A percentile compares a stretch with the other conserved stretches of the same genome.
Evolutionary conservation across 164 flowering plant genomes (phyloP).

Genomic region (Protea cynaroides): DNA sequence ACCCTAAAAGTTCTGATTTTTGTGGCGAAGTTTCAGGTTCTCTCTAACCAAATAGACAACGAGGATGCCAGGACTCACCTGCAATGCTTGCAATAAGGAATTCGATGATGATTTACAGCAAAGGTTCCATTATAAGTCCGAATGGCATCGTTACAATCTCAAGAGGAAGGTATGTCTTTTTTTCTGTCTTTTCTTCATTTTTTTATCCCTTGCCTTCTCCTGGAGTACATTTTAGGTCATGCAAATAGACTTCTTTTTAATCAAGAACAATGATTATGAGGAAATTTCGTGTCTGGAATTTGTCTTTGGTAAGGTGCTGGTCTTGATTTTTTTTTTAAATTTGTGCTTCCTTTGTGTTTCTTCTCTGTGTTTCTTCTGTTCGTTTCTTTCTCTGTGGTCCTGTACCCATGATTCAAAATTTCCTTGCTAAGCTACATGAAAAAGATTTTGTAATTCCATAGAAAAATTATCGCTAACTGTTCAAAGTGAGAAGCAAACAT

Average conservation of each 20-base stretch:
- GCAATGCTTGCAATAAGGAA: constrained; percentile 83
- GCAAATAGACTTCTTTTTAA: neutral
- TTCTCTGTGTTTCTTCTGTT: too few relatives aligned
- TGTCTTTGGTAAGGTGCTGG: neutral
- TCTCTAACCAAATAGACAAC: neutral
- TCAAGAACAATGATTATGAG: too few relatives aligned
- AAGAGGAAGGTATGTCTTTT: constrained; percentile 60
- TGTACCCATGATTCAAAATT: too few relatives aligned
- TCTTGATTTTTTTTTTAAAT: neutral
- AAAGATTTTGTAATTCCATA: too few relatives aligned
- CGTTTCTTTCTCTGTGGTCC: too few relatives aligned
- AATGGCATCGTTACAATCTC: constrained; percentile 99
- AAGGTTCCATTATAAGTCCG: constrained; percentile 92
- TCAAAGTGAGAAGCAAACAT: too few relatives aligned
- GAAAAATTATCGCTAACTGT: too few relatives aligned
- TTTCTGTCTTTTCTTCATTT: neutral
- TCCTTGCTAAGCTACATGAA: too few relatives aligned
- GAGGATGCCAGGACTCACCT: constrained; percentile 60
- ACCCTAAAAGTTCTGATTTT: neutral
- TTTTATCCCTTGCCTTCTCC: neutral
- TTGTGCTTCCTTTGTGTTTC: too few relatives aligned
- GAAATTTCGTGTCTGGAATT: neutral
- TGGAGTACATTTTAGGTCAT: neutral
- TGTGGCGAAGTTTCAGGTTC: neutral
- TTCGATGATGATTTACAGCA: constrained; percentile 61